Evolutionary conservation across 768 basidiomycete genomes (phyloP).

Genomic region (Podaxis mareebaensis): DNA sequence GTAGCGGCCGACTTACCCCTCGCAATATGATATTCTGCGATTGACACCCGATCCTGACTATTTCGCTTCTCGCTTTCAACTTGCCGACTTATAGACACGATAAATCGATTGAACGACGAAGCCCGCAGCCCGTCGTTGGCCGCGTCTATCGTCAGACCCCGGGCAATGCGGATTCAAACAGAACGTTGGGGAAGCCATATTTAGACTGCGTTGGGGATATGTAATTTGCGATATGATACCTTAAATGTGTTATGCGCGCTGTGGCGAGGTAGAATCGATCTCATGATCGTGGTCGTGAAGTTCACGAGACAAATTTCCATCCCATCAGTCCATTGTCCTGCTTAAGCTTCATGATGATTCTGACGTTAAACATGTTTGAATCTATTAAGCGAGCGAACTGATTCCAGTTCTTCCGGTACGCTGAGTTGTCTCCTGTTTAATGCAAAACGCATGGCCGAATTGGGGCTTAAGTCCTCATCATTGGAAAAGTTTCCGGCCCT

Average conservation of each 20-base stretch:
- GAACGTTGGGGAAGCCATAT: background rate
- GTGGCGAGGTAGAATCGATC: background rate
- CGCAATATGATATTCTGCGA: slow-evolving; percentile 3
- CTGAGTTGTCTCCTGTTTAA: background rate
- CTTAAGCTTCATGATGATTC: background rate
- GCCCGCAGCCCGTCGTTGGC: background rate
- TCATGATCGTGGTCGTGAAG: background rate
- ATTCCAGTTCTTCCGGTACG: background rate
- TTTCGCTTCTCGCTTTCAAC: background rate
- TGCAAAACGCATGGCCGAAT: background rate
- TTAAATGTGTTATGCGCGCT: background rate
- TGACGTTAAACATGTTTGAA: background rate
- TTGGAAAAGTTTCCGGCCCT: background rate
- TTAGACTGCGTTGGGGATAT: background rate
- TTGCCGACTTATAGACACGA: background rate
- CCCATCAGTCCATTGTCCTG: background rate
- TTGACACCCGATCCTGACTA: background rate
- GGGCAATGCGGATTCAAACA: background rate
- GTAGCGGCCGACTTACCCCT: background rate
- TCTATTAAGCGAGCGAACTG: background rate
- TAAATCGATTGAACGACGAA: background rate
- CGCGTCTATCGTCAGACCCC: background rate
- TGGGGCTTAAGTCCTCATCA: background rate
- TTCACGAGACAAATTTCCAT: background rate
- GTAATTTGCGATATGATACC: background rate